Conservation (phyloP, 2,329 filamentous ascomycete genomes). For the Fusarium fujikuroi region DNA sequence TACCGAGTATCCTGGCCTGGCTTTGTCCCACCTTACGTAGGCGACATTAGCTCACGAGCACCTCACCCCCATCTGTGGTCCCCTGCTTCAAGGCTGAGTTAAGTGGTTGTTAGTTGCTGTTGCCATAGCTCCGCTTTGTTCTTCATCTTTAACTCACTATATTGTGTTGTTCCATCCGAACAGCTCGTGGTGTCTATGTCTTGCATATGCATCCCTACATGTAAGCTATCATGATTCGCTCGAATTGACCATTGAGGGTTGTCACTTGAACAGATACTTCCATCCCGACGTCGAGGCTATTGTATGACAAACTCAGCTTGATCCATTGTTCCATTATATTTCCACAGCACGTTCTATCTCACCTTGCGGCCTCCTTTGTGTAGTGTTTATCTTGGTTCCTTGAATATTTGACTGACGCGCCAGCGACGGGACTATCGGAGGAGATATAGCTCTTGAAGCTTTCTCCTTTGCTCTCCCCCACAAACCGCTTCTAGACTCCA, state of each 20-base stretch:
- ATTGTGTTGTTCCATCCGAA: neutral
- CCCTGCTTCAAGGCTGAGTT: neutral
- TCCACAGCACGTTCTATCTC: neutral
- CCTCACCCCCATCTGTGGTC: conserved; percentile 5
- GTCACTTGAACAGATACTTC: neutral
- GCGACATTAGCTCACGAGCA: conserved; percentile 15
- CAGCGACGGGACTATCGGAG: neutral
- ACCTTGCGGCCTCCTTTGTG: neutral
- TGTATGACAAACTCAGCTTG: neutral
- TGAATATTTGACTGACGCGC: neutral
- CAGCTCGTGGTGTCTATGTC: neutral
- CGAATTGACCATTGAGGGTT: neutral
- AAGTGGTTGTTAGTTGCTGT: neutral
- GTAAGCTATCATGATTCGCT: neutral
- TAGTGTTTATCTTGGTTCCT: neutral
- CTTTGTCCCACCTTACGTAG: conserved; percentile 23
- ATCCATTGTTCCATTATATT: neutral
- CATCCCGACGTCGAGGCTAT: neutral
- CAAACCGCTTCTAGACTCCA: neutral
- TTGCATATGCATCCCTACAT: neutral
- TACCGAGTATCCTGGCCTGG: conserved; percentile 17
- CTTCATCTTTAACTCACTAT: neutral
- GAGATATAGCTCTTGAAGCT: neutral
- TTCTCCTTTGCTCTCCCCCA: neutral
- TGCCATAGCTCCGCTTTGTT: neutral